A percentile compares a stretch with the other conserved stretches of the same genome.
Conservation (phyloP, 495 filamentous ascomycete species). For the Xylaria flabelliformis region DNA sequence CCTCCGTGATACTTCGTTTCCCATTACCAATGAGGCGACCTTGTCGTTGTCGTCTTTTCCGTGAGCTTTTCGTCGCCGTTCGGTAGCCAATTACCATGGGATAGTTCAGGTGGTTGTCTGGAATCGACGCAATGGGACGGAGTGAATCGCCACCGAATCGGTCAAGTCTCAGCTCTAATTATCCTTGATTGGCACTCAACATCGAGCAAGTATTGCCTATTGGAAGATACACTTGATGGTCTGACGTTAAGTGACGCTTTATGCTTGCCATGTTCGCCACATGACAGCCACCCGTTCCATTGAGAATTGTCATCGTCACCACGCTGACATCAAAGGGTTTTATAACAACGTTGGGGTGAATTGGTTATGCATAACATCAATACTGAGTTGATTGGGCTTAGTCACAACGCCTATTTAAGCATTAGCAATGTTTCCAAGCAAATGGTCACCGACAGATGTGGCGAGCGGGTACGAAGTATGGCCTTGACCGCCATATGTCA, state of each 20-base stretch:
- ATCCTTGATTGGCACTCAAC: constrained; percentile 21
- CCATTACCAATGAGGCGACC: constrained; percentile 12
- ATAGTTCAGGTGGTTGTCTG: neutral
- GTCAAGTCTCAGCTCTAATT: neutral
- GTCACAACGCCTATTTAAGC: constrained; percentile 4
- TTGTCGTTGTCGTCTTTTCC: constrained; percentile 1
- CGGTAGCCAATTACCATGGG: neutral
- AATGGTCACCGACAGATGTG: neutral
- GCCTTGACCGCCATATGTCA: constrained; percentile 21
- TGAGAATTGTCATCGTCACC: neutral
- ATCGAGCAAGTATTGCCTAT: constrained; percentile 8
- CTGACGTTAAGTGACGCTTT: constrained; percentile 1
- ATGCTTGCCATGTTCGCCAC: constrained; percentile 19
- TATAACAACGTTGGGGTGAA: neutral
- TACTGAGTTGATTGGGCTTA: neutral
- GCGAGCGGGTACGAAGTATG: constrained; percentile 5
- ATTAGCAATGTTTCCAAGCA: constrained; percentile 10
- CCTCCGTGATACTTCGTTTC: constrained; percentile 11
- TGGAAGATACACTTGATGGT: neutral
- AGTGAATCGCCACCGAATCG: constrained; percentile 20
- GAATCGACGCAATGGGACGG: constrained; percentile 9
- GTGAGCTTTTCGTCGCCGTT: constrained; percentile 1
- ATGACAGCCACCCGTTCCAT: constrained; percentile 1
- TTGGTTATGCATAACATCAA: constrained; percentile 16
- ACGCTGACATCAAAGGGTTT: neutral